Conservation (phyloP, 1,284 basidiomycete genomes). For the Boletus smithii region DNA sequence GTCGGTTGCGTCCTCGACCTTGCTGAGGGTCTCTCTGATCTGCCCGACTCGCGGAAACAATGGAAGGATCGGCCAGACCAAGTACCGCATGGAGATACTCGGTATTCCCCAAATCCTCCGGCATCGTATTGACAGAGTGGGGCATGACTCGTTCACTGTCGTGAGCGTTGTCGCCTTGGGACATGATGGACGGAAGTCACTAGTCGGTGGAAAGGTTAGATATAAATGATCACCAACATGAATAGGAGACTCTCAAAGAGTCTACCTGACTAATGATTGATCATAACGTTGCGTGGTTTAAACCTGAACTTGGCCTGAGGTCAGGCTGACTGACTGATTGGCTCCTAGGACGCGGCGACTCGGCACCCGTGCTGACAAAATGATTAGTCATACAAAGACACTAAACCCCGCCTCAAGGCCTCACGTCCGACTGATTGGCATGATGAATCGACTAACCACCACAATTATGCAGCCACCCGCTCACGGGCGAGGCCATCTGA, state of each 20-base stretch:
- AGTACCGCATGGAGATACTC: slow-evolving; percentile 14
- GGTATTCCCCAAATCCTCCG: slow-evolving; percentile 12
- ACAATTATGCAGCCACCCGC: too few relatives aligned
- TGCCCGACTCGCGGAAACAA: neutral
- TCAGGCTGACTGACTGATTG: too few relatives aligned
- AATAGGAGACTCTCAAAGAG: too few relatives aligned
- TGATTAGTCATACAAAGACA: slow-evolving; percentile 3
- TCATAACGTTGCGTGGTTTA: slow-evolving; percentile 1
- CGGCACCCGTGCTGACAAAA: neutral
- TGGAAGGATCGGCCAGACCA: slow-evolving; percentile 6
- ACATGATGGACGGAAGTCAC: slow-evolving; percentile 11
- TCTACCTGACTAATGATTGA: slow-evolving; percentile 12
- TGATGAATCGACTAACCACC: too few relatives aligned
- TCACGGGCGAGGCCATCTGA: too few relatives aligned
- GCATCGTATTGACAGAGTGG: slow-evolving; percentile 4
- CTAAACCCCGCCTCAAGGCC: neutral
- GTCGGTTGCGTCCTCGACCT: neutral
- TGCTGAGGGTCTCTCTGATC: neutral
- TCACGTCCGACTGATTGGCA: too few relatives aligned
- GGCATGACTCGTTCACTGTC: neutral
- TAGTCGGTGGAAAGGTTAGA: neutral
- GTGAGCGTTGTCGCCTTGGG: neutral
- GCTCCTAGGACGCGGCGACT: too few relatives aligned
- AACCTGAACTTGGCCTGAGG: too few relatives aligned
- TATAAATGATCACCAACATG: neutral